phyloP scores from a whole-genome alignment of 192 early-diverging fungal species.

The Backusella psychrophila region DNA sequence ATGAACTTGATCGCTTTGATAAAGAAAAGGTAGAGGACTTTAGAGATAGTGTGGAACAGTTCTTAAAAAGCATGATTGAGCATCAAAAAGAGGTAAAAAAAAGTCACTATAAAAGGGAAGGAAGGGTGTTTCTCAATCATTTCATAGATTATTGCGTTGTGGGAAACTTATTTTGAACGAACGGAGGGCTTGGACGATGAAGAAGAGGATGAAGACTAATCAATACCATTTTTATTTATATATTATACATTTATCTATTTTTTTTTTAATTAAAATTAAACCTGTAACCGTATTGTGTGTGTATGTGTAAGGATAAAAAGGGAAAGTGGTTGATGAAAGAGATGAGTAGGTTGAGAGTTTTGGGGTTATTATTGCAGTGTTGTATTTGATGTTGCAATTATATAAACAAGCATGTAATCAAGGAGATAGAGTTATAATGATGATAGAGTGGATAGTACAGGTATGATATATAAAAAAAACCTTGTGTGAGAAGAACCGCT shows the following conservation, averaged over 20 bases:
- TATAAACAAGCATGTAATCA: too few species aligned
- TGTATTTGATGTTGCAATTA: background rate
- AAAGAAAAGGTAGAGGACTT: conserved; percentile 79
- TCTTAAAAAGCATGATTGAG: conserved; percentile 73
- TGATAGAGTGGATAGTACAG: too few species aligned
- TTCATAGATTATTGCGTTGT: conserved; percentile 33
- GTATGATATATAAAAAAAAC: too few species aligned
- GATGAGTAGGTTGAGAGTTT: too few species aligned
- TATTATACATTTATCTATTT: background rate
- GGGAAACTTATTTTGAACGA: conserved; percentile 38
- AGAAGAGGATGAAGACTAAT: background rate
- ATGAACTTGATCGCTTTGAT: conserved; percentile 80
- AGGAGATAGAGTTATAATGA: too few species aligned
- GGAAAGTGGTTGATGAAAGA: too few species aligned
- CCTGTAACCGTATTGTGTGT: background rate
- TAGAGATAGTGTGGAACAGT: conserved; percentile 66
- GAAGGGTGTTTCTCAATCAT: background rate
- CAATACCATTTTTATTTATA: background rate
- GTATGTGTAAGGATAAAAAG: too few species aligned
- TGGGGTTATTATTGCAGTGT: background rate
- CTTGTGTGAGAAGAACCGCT: too few species aligned
- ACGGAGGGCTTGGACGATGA: conserved; percentile 31
- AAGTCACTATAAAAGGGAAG: background rate
- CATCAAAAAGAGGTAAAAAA: conserved; percentile 70
- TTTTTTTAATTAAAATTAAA: background rate